phyloP scores from a whole-genome alignment of 805 yeast species.

The Henningerozyma blattae region DNA sequence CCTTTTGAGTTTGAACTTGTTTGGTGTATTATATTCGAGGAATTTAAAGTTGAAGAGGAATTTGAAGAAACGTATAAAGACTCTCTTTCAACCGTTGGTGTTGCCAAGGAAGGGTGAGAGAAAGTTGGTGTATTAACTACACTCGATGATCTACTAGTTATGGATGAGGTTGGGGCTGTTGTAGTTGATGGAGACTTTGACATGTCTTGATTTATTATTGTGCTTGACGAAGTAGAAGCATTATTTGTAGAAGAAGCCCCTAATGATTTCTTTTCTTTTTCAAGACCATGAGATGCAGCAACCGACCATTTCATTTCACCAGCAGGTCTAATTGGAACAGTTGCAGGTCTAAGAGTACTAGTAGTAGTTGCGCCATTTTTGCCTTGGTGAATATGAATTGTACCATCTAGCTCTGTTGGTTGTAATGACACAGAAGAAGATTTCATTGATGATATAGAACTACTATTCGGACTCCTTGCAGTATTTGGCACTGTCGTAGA shows the following conservation, averaged over 20 bases:
- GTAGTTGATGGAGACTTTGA: not conserved
- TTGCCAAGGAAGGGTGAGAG: slow-evolving; percentile 13
- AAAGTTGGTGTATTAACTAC: slow-evolving; percentile 1
- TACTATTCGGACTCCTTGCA: slow-evolving; percentile 8
- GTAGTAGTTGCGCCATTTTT: slow-evolving; percentile 22
- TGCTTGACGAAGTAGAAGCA: not conserved
- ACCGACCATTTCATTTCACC: slow-evolving; percentile 46
- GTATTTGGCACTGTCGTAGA: slow-evolving; percentile 8
- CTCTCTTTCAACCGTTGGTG: slow-evolving; percentile 5
- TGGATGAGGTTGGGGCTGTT: slow-evolving; percentile 5
- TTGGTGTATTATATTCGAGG: too few relatives aligned
- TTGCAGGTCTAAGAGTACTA: slow-evolving; percentile 36
- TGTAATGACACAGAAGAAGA: slow-evolving; percentile 2
- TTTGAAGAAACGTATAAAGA: slow-evolving; percentile 1
- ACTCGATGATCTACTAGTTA: slow-evolving; percentile 7
- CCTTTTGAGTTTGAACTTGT: slow-evolving; percentile 18
- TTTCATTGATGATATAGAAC: slow-evolving; percentile 3
- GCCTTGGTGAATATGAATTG: slow-evolving; percentile 23
- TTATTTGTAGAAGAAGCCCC: not conserved
- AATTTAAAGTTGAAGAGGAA: not conserved
- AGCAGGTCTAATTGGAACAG: slow-evolving; percentile 40
- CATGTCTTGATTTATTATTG: not conserved
- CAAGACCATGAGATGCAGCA: slow-evolving; percentile 33
- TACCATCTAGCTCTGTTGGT: slow-evolving; percentile 8
- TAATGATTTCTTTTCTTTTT: slow-evolving; percentile 14